These are phyloP conservation scores for Pseudoperonospora humuli DNA, from an alignment of 352 stramenopile species.

Conservation along the genomic window DNA sequence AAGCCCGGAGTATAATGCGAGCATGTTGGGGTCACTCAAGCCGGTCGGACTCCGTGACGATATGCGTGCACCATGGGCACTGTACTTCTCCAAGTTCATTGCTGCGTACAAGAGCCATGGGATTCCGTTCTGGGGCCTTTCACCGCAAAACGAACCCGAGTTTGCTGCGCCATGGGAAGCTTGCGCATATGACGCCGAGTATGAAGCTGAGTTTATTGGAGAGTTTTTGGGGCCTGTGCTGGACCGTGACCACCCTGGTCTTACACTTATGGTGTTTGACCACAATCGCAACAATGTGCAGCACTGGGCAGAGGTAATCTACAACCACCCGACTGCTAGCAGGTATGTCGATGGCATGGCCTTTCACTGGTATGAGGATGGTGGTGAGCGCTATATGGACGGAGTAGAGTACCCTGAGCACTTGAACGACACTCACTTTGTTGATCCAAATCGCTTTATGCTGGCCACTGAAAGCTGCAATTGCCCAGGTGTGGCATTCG, in stretches of 20 bases:
- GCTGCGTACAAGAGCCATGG: slow-evolving; percentile 82
- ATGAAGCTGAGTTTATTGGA: slow-evolving; percentile 66
- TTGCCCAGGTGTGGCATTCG: slow-evolving; percentile 55
- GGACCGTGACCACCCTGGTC: slow-evolving; percentile 43
- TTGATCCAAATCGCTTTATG: slow-evolving; percentile 61
- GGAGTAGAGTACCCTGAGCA: slow-evolving; percentile 67
- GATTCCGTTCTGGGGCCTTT: slow-evolving; percentile 83
- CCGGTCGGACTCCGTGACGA: slow-evolving; percentile 49
- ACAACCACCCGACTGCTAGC: slow-evolving; percentile 42
- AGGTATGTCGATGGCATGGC: slow-evolving; percentile 87
- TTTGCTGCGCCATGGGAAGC: slow-evolving; percentile 64
- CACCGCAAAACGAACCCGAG: slow-evolving; percentile 88
- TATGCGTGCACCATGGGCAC: slow-evolving; percentile 63
- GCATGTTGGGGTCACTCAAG: not conserved
- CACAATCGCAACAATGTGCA: slow-evolving; percentile 83
- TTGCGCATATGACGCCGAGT: slow-evolving; percentile 44
- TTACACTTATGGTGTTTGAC: slow-evolving; percentile 89
- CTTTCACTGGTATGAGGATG: slow-evolving; percentile 92
- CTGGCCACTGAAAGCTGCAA: slow-evolving; percentile 73
- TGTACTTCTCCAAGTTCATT: slow-evolving; percentile 91
- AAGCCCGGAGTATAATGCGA: slow-evolving; percentile 31
- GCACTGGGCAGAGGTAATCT: slow-evolving; percentile 69
- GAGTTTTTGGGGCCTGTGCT: slow-evolving; percentile 78
- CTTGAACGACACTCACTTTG: slow-evolving; percentile 74
- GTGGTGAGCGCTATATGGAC: slow-evolving; percentile 52